These are phyloP conservation scores for Zasmidium cellare DNA, from an alignment of 2,329 filamentous ascomycete genomes.

Conservation along the genomic window DNA sequence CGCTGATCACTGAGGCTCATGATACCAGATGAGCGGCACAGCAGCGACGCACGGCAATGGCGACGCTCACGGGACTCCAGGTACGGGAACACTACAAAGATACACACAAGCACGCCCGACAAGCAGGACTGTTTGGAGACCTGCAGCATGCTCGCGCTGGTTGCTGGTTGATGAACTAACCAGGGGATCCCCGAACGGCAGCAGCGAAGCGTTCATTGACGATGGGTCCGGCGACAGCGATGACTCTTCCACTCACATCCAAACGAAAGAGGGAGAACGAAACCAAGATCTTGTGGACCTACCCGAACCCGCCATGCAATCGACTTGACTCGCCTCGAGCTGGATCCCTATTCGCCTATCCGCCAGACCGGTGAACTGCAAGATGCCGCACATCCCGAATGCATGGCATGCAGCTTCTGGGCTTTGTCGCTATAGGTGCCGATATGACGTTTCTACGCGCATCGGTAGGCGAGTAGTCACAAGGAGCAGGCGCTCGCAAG, in stretches of 20 bases:
- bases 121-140: too few relatives aligned
- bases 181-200: background rate
- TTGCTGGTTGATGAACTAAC: background rate
- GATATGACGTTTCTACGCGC: background rate
- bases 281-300: background rate
- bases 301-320: background rate
- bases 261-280: background rate
- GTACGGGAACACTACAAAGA: too few relatives aligned
- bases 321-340: background rate
- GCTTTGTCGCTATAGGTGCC: background rate
- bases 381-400: background rate
- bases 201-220: background rate
- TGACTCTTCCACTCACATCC: background rate
- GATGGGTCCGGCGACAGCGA: background rate
- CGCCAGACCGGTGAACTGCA: background rate
- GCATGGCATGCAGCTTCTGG: background rate
- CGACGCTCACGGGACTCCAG: background rate
- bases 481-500: background rate
- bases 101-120: too few relatives aligned
- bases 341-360: background rate
- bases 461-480: background rate
- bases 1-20: background rate
- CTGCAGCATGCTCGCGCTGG: background rate
- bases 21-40: background rate
- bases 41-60: background rate